These are phyloP conservation scores for Mycena filopes DNA, from an alignment of 768 basidiomycete genomes.

Conservation along the genomic window DNA sequence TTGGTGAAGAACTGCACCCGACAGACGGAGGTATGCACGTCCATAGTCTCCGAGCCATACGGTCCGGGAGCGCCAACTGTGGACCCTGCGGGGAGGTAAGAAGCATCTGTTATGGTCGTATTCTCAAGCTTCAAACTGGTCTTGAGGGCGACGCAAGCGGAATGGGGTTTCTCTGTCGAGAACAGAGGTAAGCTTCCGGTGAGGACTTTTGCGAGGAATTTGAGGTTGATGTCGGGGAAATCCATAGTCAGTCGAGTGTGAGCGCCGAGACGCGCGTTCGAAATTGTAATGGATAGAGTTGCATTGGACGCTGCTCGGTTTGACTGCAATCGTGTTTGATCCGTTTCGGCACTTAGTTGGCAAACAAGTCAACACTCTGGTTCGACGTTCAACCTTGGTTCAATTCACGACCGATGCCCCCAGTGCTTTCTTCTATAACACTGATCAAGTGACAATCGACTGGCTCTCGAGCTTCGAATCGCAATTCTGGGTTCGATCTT, in stretches of 20 bases:
- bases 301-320: no score
- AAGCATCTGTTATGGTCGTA: slow-evolving; percentile 20
- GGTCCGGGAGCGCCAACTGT: slow-evolving; percentile 7
- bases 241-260: background rate
- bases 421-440: no score
- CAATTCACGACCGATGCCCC: no score
- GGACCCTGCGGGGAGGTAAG: slow-evolving; percentile 16
- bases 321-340: no score
- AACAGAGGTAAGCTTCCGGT: background rate
- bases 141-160: slow-evolving; percentile 23
- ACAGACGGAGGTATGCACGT: slow-evolving; percentile 10
- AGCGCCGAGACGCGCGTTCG: no score
- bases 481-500: no score
- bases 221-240: slow-evolving; percentile 2
- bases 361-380: no score
- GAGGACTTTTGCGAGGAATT: slow-evolving; percentile 6
- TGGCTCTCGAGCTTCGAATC: no score
- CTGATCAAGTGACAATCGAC: no score
- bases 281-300: no score
- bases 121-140: slow-evolving; percentile 22
- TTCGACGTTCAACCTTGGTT: no score
- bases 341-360: no score
- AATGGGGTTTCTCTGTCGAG: background rate
- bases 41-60: background rate
- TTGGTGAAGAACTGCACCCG: slow-evolving; percentile 22